Conservation (phyloP, 495 filamentous ascomycete genomes). For the Hypoxylon intermedium region DNA sequence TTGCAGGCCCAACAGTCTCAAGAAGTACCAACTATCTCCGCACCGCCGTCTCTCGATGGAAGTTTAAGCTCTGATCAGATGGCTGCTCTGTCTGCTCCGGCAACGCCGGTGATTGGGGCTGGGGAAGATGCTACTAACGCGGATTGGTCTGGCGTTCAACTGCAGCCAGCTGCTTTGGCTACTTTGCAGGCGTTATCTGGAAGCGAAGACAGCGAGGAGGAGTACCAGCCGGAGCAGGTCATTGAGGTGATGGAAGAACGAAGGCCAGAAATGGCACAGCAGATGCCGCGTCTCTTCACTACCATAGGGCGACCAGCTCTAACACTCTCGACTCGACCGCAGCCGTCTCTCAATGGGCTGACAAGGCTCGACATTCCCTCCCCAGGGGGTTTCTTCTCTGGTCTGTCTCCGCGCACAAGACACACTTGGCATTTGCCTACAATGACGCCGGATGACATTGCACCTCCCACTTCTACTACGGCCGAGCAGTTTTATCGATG, state of each 20-base stretch:
- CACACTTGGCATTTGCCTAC: slow-evolving; percentile 75
- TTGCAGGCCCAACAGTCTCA: slow-evolving; percentile 60
- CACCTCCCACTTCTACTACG: slow-evolving; percentile 74
- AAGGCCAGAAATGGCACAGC: slow-evolving; percentile 50
- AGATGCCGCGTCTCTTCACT: slow-evolving; percentile 50
- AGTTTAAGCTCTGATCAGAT: slow-evolving; percentile 86
- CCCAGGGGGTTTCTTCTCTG: slow-evolving; percentile 89
- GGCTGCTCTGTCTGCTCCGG: slow-evolving; percentile 76
- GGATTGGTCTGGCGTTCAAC: slow-evolving; percentile 70
- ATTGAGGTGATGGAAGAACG: slow-evolving; percentile 55
- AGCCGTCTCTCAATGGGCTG: slow-evolving; percentile 60
- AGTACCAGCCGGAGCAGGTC: slow-evolving; percentile 59
- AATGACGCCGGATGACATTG: slow-evolving; percentile 50
- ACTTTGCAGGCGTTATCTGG: slow-evolving; percentile 78
- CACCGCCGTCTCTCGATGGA: slow-evolving; percentile 86
- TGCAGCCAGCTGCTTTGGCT: slow-evolving; percentile 78
- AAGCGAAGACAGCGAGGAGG: slow-evolving; percentile 55
- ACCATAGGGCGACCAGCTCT: slow-evolving; percentile 40
- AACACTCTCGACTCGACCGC: slow-evolving; percentile 48
- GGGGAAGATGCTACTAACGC: slow-evolving; percentile 56
- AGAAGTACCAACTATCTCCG: slow-evolving; percentile 74
- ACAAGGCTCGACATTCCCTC: slow-evolving; percentile 83
- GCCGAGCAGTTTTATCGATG: slow-evolving; percentile 84
- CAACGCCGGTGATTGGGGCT: slow-evolving; percentile 75
- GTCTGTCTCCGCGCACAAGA: slow-evolving; percentile 71